Evolutionary conservation across 2,329 filamentous ascomycete genomes (phyloP).

Genomic region (Colletotrichum costaricense): DNA sequence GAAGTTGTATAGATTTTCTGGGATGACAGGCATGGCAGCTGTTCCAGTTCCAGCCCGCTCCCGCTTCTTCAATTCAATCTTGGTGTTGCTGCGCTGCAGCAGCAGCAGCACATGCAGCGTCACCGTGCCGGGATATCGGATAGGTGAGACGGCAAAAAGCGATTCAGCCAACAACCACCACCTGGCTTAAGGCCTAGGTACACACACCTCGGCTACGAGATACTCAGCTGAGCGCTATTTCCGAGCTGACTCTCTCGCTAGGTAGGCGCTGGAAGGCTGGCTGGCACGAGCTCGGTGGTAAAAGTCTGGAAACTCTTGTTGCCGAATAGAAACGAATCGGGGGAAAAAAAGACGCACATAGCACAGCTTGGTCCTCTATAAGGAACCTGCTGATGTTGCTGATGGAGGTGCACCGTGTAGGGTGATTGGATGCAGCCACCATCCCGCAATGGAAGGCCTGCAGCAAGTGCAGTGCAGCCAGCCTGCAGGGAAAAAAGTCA

Average conservation of each 20-base stretch:
- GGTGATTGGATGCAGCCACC: not conserved
- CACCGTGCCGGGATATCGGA: not conserved
- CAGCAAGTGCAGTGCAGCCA: not conserved
- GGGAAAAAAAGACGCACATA: not conserved
- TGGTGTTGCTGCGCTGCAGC: not conserved
- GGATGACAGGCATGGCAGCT: conserved; percentile 20
- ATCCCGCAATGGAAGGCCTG: not conserved
- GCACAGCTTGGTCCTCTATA: not conserved
- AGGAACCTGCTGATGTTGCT: not conserved
- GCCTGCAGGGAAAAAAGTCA: not conserved
- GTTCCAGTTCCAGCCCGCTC: not conserved
- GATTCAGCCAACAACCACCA: not conserved
- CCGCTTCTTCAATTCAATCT: not conserved
- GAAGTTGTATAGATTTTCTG: not conserved
- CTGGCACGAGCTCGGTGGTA: not conserved
- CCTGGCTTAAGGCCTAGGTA: too few relatives aligned
- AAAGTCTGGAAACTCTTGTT: not conserved
- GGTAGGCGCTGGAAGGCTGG: too few relatives aligned
- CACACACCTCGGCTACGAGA: not conserved
- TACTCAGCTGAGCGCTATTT: not conserved
- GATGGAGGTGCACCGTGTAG: too few relatives aligned
- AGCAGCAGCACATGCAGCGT: not conserved
- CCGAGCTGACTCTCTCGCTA: not conserved
- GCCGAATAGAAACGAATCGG: not conserved
- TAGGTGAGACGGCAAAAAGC: not conserved